Base-by-base conservation (phyloP, 169 alveolate species). In the Plasmodium sp. region DNA sequence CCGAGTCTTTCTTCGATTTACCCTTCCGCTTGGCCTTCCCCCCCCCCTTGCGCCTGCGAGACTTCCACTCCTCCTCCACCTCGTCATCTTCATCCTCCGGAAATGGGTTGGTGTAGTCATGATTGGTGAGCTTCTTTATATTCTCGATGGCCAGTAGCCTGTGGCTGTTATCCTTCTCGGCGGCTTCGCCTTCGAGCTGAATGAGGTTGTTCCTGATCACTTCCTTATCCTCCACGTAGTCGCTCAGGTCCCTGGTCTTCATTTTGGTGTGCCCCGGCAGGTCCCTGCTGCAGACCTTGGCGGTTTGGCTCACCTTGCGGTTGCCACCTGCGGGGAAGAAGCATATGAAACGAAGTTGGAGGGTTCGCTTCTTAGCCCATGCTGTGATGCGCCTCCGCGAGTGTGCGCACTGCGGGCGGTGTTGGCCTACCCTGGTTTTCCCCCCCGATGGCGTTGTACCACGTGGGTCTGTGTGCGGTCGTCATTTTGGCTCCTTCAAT, bases 381-480 rank as follows among this genome's bases (percentile, higher is more conserved):
- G 16, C 77, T 18, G 27, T 9, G 77, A 27, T 67, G n/a, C 5
- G 34, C 14, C 33, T 36, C 58, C 18, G 48, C 3, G 41, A 2
- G 5, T 1, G 5, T 36, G 4, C 41, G 41, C 41, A 36, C 1
- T 34, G 41, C 1, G 41, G 41, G 58, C 5, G 4, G 18, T 18
- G 58, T 48, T 12, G n/a, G 73, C 14, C 51, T 81, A 92, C 98
- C 97, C 33, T 95, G 97, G 4, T 94, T 94, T 41, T 95, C 93
- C 22, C 96, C 96, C 31, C 98, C 98, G 51, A 95, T 96, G 84
- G 98, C 97, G 54, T 90, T 96, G 79, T 95, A 95, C 98, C 98
- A 96, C 31, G 98, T 96, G 10, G 98, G 98, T 34, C 98, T 81
- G 80, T 96, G 98, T 39, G 98, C 98, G 7, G 97, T 96, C 51